phyloP scores from a whole-genome alignment of 306 rosid species.

The Prunus padus region DNA sequence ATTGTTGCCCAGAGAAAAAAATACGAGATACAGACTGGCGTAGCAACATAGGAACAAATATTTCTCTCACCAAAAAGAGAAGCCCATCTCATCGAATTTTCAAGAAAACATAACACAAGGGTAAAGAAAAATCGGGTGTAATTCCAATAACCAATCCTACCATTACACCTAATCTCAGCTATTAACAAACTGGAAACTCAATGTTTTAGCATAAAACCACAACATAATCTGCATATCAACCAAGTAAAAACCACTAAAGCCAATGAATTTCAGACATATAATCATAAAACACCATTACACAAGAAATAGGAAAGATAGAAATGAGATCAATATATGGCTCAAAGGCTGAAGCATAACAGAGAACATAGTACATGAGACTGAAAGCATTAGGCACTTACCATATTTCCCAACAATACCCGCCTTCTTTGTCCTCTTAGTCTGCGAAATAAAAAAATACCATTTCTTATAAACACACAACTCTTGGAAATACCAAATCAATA shows the following conservation, averaged over 20 bases:
- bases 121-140: background rate
- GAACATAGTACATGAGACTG: background rate
- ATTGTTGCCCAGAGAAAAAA: background rate
- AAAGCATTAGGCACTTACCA: constrained; percentile 34
- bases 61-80: background rate
- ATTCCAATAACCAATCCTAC: background rate
- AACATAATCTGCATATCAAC: too few species aligned
- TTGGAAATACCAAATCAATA: background rate
- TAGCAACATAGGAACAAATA: background rate
- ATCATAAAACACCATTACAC: background rate
- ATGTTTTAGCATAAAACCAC: background rate
- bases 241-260: background rate
- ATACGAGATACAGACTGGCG: too few species aligned
- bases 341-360: background rate
- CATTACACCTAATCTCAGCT: background rate
- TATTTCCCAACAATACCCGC: constrained; percentile 89
- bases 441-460: constrained; percentile 21
- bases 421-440: constrained; percentile 98
- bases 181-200: background rate
- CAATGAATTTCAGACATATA: background rate
- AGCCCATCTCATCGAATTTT: background rate
- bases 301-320: background rate
- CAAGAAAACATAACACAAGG: background rate
- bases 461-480: background rate
- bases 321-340: background rate